A percentile compares a stretch with the other conserved stretches of the same genome.
phyloP scores from a whole-genome alignment of 208 protist species.

The Porcisia deanei region DNA sequence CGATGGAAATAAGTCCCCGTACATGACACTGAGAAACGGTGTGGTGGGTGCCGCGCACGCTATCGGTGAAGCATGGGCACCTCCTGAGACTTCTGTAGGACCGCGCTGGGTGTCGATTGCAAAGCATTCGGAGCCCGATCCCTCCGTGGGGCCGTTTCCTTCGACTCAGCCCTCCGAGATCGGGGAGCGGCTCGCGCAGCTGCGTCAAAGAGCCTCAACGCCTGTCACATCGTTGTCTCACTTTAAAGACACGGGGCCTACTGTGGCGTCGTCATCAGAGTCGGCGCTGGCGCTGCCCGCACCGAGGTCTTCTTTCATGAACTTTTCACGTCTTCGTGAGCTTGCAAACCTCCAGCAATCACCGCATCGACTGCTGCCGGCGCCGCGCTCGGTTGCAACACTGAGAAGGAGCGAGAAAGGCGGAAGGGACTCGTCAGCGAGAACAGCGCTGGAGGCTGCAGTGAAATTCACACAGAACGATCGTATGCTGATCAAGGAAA shows the following conservation, averaged over 20 bases:
- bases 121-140: neutral
- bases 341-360: neutral
- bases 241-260: neutral
- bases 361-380: neutral
- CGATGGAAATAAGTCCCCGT: neutral
- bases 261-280: neutral
- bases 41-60: neutral
- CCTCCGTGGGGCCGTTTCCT: neutral
- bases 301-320: neutral
- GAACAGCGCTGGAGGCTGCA: neutral
- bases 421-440: neutral
- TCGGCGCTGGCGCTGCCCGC: neutral
- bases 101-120: neutral
- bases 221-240: neutral
- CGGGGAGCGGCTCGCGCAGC: conserved; percentile 1
- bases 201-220: conserved; percentile 12
- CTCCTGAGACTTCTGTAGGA: neutral
- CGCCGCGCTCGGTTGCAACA: neutral
- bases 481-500: neutral
- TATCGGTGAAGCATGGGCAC: neutral
- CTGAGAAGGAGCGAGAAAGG: too few relatives aligned
- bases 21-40: neutral
- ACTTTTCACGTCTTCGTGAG: neutral
- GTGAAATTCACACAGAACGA: neutral
- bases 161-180: neutral